Evolutionary conservation across 805 yeast genomes (phyloP).

Genomic region (Yarrowia divulgata): DNA sequence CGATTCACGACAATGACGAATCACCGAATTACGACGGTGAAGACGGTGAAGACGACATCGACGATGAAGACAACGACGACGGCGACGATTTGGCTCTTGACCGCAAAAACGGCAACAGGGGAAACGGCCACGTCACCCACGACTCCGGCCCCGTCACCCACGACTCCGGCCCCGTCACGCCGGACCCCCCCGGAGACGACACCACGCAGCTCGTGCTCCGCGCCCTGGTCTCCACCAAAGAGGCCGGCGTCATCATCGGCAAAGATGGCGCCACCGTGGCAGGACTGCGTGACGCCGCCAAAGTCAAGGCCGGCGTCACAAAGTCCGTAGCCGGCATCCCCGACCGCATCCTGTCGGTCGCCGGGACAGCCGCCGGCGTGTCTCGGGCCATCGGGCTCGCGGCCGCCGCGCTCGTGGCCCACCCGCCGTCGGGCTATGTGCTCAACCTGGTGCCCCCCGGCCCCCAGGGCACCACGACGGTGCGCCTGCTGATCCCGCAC

Average conservation of each 20-base stretch:
- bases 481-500: constrained; percentile 80
- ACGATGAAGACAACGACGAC: too few relatives aligned
- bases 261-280: constrained; percentile 82
- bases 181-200: constrained; percentile 2
- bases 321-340: constrained; percentile 79
- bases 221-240: constrained; percentile 79
- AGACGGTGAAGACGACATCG: too few relatives aligned
- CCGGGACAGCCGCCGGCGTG: constrained; percentile 73
- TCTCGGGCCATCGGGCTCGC: constrained; percentile 74
- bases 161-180: background rate
- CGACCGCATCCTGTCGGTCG: constrained; percentile 80
- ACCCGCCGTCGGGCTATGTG: constrained; percentile 58
- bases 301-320: constrained; percentile 86
- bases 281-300: constrained; percentile 72
- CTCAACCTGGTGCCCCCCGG: constrained; percentile 60
- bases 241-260: constrained; percentile 91
- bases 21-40: too few relatives aligned
- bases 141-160: background rate
- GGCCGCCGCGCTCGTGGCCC: constrained; percentile 66
- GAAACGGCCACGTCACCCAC: background rate
- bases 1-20: too few relatives aligned
- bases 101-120: too few relatives aligned
- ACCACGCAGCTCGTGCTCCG: constrained; percentile 48
- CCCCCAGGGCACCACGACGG: constrained; percentile 60
- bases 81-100: too few relatives aligned